Conservation (phyloP, 2,329 filamentous ascomycete genomes). For the Calonectria henricotiae region DNA sequence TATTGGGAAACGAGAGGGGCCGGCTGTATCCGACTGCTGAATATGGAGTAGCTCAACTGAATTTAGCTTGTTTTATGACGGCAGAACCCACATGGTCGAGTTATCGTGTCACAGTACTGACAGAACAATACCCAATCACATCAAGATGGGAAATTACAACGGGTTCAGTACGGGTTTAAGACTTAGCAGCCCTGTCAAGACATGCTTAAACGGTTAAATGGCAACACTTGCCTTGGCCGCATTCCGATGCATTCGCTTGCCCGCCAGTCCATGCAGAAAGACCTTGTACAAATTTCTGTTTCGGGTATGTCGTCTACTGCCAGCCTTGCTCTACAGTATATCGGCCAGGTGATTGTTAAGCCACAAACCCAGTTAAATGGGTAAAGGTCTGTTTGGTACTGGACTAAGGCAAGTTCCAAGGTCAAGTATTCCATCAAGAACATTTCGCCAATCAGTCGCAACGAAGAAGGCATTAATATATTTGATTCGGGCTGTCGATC, state of each 20-base stretch:
- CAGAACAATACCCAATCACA: not conserved
- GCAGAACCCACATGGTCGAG: slow-evolving; percentile 11
- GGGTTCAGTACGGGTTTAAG: not conserved
- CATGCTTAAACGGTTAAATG: slow-evolving; percentile 24
- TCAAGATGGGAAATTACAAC: slow-evolving; percentile 19
- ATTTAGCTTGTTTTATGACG: slow-evolving; percentile 13
- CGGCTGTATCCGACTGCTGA: not conserved
- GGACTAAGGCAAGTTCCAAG: not conserved
- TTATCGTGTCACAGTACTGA: slow-evolving; percentile 15
- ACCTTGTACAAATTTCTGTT: not conserved
- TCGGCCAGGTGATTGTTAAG: not conserved
- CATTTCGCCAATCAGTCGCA: not conserved
- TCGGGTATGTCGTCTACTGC: slow-evolving; percentile 3
- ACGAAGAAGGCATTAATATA: not conserved
- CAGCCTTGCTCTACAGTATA: no score
- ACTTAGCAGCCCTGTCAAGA: not conserved
- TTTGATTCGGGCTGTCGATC: not conserved
- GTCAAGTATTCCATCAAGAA: not conserved
- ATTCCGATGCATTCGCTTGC: not conserved
- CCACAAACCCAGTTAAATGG: not conserved
- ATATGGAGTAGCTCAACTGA: not conserved
- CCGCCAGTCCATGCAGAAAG: not conserved
- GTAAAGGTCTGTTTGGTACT: not conserved
- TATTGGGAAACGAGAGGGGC: slow-evolving; percentile 19
- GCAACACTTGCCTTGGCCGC: not conserved